Evolutionary conservation across 192 early-diverging fungal species (phyloP).

Genomic region (Coemansia sp.): DNA sequence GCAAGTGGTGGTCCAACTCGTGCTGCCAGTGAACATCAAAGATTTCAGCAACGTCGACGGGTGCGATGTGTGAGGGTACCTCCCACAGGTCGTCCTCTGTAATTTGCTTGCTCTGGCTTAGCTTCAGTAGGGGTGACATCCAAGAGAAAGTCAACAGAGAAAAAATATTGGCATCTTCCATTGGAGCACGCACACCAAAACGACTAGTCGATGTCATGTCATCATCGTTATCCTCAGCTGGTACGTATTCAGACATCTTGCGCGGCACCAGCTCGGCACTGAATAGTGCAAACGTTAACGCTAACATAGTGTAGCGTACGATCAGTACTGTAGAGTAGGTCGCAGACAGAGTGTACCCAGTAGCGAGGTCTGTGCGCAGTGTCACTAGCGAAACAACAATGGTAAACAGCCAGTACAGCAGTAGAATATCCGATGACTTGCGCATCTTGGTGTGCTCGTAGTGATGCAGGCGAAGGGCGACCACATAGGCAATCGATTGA

Average conservation of each 20-base stretch:
- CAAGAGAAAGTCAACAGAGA: conserved; percentile 82
- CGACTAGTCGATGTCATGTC: neutral
- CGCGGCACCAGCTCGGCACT: conserved; percentile 30
- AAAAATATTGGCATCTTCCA: conserved; percentile 82
- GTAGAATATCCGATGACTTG: conserved; percentile 21
- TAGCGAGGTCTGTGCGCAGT: conserved; percentile 22
- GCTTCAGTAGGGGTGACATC: conserved; percentile 82
- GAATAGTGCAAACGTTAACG: neutral
- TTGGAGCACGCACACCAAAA: conserved; percentile 59
- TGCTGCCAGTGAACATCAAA: conserved; percentile 75
- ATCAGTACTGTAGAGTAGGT: conserved; percentile 1
- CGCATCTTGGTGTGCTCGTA: conserved; percentile 28
- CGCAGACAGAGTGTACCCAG: neutral
- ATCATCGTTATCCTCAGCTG: neutral
- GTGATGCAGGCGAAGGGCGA: conserved; percentile 16
- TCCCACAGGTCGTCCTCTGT: conserved; percentile 77
- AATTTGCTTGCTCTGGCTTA: conserved; percentile 74
- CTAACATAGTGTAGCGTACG: neutral
- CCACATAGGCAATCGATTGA: conserved; percentile 5
- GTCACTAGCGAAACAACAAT: conserved; percentile 10
- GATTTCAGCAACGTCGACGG: conserved; percentile 60
- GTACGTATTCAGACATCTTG: conserved; percentile 17
- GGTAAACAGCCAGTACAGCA: conserved; percentile 31
- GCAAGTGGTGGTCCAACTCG: conserved; percentile 67
- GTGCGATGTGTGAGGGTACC: conserved; percentile 63